Percentiles rank a stretch among this genome's conserved stretches.
Evolutionary conservation across 2,329 filamentous ascomycete genomes (phyloP).

Genomic region (Beauveria rudraprayagi): DNA sequence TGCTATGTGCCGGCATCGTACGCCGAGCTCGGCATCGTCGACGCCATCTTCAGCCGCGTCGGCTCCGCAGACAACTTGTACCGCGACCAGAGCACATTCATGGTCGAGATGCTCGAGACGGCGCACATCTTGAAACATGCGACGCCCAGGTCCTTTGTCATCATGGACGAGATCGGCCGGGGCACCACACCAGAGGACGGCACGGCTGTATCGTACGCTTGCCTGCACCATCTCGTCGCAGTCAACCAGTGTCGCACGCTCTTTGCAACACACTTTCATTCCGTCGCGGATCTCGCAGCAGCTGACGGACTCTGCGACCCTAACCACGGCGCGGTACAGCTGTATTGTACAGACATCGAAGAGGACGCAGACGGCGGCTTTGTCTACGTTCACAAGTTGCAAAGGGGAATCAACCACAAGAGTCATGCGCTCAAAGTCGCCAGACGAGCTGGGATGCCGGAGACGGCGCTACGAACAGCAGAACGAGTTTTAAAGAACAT

Average conservation of each 20-base stretch:
- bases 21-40: constrained; percentile 83
- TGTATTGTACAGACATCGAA: constrained; percentile 83
- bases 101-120: constrained; percentile 99
- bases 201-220: constrained; percentile 81
- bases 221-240: constrained; percentile 72
- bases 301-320: constrained; percentile 36
- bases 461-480: constrained; percentile 62
- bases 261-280: constrained; percentile 94
- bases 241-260: constrained; percentile 71
- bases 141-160: constrained; percentile 77
- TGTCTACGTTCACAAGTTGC: constrained; percentile 76
- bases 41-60: constrained; percentile 88
- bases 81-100: constrained; percentile 92
- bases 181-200: constrained; percentile 93
- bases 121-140: constrained; percentile 81
- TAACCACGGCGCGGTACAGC: constrained; percentile 44
- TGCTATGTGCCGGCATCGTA: constrained; percentile 86
- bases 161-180: constrained; percentile 96
- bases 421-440: constrained; percentile 97
- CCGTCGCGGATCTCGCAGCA: constrained; percentile 66
- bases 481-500: constrained; percentile 39
- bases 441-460: constrained; percentile 71
- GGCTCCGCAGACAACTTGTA: constrained; percentile 95
- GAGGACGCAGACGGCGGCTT: constrained; percentile 67
- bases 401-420: constrained; percentile 71